Conservation (phyloP, 1,284 basidiomycete species). For the Mycosarcoma maydis region DNA sequence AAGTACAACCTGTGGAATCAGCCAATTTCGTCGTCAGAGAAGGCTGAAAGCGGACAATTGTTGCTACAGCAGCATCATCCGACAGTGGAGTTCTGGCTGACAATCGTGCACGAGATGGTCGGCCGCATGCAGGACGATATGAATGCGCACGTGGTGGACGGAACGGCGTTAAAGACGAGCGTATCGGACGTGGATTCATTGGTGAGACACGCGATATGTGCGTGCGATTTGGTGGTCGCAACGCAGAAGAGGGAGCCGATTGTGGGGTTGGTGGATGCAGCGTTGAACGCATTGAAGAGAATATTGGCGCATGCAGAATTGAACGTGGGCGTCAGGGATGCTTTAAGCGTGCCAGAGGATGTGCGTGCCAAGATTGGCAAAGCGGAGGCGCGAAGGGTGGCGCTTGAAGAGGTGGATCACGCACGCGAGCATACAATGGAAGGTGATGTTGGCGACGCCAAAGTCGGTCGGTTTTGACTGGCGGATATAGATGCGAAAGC, state of each 20-base stretch:
- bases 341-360: conserved; percentile 9
- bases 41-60: background rate
- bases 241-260: conserved; percentile 7
- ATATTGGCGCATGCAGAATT: conserved; percentile 11
- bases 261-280: conserved; percentile 10
- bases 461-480: too few species aligned
- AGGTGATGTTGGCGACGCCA: too few species aligned
- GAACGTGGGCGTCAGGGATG: conserved; percentile 6
- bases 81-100: conserved; percentile 42
- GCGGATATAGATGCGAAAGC: too few species aligned
- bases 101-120: conserved; percentile 28
- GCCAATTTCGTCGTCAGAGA: background rate
- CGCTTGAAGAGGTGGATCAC: too few species aligned
- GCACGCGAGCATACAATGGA: too few species aligned
- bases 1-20: conserved; percentile 35
- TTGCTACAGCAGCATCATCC: conserved; percentile 33
- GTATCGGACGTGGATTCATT: conserved; percentile 32
- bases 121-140: conserved; percentile 25
- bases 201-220: conserved; percentile 20
- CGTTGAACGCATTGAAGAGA: conserved; percentile 26
- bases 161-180: conserved; percentile 13
- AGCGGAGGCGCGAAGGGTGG: conserved; percentile 2
- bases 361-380: conserved; percentile 6
- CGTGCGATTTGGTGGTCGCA: conserved; percentile 23
- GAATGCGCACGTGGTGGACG: conserved; percentile 29